phyloP scores from a whole-genome alignment of 2,329 filamentous ascomycete genomes.

The Ophiostoma fasciatum region DNA sequence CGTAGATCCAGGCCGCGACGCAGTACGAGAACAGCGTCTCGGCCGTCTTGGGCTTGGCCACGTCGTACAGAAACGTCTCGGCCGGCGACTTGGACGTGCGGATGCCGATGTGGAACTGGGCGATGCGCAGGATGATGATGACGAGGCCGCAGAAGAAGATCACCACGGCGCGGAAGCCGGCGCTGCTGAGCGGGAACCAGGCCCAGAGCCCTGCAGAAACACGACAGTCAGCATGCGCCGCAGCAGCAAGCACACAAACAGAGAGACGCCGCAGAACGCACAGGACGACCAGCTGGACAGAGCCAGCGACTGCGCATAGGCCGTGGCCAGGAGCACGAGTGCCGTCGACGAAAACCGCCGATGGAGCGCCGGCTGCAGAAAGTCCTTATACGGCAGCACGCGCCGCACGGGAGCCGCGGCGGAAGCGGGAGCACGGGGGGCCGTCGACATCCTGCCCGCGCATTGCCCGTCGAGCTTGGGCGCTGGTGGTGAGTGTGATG shows the following conservation, averaged over 20 bases:
- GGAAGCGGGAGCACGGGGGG: slow-evolving; percentile 11
- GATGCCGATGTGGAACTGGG: slow-evolving; percentile 61
- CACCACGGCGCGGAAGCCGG: slow-evolving; percentile 58
- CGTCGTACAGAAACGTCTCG: slow-evolving; percentile 44
- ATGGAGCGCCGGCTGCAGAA: slow-evolving; percentile 78
- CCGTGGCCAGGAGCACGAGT: slow-evolving; percentile 50
- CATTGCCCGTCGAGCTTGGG: slow-evolving; percentile 21
- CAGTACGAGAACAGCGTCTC: slow-evolving; percentile 64
- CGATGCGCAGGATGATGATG: slow-evolving; percentile 74
- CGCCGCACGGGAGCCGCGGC: slow-evolving; percentile 31
- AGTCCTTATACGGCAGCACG: slow-evolving; percentile 60
- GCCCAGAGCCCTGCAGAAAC: slow-evolving; percentile 54
- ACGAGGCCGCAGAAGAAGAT: slow-evolving; percentile 64
- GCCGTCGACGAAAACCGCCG: slow-evolving; percentile 71
- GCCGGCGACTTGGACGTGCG: slow-evolving; percentile 57
- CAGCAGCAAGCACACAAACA: neutral
- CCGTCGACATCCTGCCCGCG: slow-evolving; percentile 34
- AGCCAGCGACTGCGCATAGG: slow-evolving; percentile 57
- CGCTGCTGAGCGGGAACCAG: slow-evolving; percentile 68
- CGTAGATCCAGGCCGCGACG: slow-evolving; percentile 65
- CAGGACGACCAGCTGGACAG: slow-evolving; percentile 56
- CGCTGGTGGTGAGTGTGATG: neutral
- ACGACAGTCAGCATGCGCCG: slow-evolving; percentile 5
- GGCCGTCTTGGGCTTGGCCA: slow-evolving; percentile 44
- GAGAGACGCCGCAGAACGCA: slow-evolving; percentile 26